phyloP scores from a whole-genome alignment of 2,329 filamentous ascomycete genomes.

The Cytospora leucostoma region DNA sequence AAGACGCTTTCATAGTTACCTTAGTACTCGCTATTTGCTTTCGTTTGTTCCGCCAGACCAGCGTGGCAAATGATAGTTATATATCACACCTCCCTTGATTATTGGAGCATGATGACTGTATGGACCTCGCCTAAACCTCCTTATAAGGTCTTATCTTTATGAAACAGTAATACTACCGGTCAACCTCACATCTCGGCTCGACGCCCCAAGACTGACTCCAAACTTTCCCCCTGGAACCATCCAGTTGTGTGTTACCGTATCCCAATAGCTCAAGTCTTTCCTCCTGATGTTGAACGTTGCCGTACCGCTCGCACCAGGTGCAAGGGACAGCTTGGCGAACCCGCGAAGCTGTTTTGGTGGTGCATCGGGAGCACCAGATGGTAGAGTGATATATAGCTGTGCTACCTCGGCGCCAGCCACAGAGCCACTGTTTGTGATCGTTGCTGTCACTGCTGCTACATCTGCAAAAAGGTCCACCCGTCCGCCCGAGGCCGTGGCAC shows the following conservation, averaged over 20 bases:
- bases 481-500: conserved; percentile 46
- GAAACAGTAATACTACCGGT: conserved; percentile 36
- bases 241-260: conserved; percentile 62
- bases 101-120: neutral
- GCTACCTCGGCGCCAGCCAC: conserved; percentile 65
- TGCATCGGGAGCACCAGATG: conserved; percentile 41
- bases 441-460: conserved; percentile 55
- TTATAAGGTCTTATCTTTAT: neutral
- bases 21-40: neutral
- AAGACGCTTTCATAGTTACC: neutral
- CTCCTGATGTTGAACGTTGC: conserved; percentile 56
- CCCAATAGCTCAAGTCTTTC: conserved; percentile 67
- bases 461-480: conserved; percentile 48
- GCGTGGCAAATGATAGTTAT: no score
- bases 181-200: conserved; percentile 48
- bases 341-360: conserved; percentile 58
- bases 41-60: neutral
- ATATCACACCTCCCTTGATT: no score
- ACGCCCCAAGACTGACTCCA: conserved; percentile 46
- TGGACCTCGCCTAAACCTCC: no score
- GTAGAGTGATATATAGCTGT: conserved; percentile 58
- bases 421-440: conserved; percentile 65
- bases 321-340: conserved; percentile 60
- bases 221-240: conserved; percentile 49
- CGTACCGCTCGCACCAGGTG: conserved; percentile 47